Evolutionary conservation across 2,329 filamentous ascomycete genomes (phyloP).

Genomic region (Penicillium paneum): DNA sequence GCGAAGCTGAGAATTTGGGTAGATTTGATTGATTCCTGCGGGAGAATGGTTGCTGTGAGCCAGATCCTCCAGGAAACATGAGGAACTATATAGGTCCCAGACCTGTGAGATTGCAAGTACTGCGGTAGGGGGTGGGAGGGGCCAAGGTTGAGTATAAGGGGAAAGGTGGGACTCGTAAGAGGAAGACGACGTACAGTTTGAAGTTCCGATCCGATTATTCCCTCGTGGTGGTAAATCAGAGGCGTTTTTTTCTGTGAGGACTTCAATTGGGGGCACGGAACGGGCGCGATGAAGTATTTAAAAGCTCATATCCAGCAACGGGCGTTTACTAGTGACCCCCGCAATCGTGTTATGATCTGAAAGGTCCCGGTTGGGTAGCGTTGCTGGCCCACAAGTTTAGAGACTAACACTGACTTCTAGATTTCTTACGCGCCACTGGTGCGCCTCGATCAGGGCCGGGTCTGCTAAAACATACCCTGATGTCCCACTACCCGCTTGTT

Average conservation of each 20-base stretch:
- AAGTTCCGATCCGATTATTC: not conserved
- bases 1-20: slow-evolving; percentile 7
- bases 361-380: slow-evolving; percentile 15
- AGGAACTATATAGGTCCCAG: slow-evolving; percentile 18
- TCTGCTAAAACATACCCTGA: slow-evolving; percentile 11
- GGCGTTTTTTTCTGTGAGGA: slow-evolving; percentile 3
- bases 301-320: slow-evolving; percentile 3
- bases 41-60: slow-evolving; percentile 20
- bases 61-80: slow-evolving; percentile 18
- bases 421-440: slow-evolving; percentile 13
- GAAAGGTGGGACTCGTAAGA: slow-evolving; percentile 1
- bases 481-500: slow-evolving; percentile 6
- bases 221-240: slow-evolving; percentile 5
- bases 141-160: slow-evolving; percentile 11
- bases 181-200: slow-evolving; percentile 15
- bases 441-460: not conserved
- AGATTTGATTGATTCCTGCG: slow-evolving; percentile 14
- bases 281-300: slow-evolving; percentile 18
- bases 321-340: slow-evolving; percentile 12
- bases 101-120: slow-evolving; percentile 15
- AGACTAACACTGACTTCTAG: slow-evolving; percentile 19
- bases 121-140: slow-evolving; percentile 9
- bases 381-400: slow-evolving; percentile 10
- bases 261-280: slow-evolving; percentile 10
- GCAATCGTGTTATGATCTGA: slow-evolving; percentile 18